Evolutionary conservation across 2,329 filamentous ascomycete genomes (phyloP).

Genomic region (Tolypocladium amazonense): DNA sequence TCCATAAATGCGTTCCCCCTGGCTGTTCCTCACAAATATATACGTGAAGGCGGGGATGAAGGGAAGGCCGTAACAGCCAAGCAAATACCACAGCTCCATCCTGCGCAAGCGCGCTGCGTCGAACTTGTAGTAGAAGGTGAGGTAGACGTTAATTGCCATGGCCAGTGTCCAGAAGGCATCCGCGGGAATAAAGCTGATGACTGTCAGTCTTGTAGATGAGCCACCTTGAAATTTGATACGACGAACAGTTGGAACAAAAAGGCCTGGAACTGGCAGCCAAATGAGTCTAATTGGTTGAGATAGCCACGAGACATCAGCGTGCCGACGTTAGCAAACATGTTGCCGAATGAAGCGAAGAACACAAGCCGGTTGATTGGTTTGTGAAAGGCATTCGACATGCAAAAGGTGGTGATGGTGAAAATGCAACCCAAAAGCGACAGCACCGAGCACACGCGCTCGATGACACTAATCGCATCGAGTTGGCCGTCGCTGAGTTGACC

Average conservation of each 20-base stretch:
- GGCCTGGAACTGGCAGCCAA: slow-evolving; percentile 61
- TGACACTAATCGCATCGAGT: slow-evolving; percentile 33
- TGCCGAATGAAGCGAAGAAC: slow-evolving; percentile 75
- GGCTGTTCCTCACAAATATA: slow-evolving; percentile 47
- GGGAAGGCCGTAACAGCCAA: slow-evolving; percentile 63
- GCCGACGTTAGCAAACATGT: slow-evolving; percentile 66
- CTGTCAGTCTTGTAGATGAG: background rate
- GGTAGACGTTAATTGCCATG: slow-evolving; percentile 76
- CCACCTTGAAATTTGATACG: background rate
- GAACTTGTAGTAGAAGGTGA: slow-evolving; percentile 70
- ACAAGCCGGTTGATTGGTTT: slow-evolving; percentile 82
- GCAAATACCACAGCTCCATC: slow-evolving; percentile 61
- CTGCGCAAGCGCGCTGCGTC: slow-evolving; percentile 50
- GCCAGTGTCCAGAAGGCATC: slow-evolving; percentile 68
- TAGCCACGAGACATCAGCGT: slow-evolving; percentile 61
- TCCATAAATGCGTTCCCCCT: slow-evolving; percentile 54
- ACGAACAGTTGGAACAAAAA: slow-evolving; percentile 75
- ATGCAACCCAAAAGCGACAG: slow-evolving; percentile 61
- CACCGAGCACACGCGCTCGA: slow-evolving; percentile 59
- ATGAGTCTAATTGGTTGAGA: slow-evolving; percentile 33
- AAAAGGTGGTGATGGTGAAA: slow-evolving; percentile 64
- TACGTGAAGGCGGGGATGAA: slow-evolving; percentile 58
- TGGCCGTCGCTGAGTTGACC: background rate
- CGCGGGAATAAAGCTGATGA: slow-evolving; percentile 61
- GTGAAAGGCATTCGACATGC: slow-evolving; percentile 57